Percentiles rank a stretch among this genome's conserved stretches.
Evolutionary conservation across 306 rosid species (phyloP).

Genomic region (Prunus persica): DNA sequence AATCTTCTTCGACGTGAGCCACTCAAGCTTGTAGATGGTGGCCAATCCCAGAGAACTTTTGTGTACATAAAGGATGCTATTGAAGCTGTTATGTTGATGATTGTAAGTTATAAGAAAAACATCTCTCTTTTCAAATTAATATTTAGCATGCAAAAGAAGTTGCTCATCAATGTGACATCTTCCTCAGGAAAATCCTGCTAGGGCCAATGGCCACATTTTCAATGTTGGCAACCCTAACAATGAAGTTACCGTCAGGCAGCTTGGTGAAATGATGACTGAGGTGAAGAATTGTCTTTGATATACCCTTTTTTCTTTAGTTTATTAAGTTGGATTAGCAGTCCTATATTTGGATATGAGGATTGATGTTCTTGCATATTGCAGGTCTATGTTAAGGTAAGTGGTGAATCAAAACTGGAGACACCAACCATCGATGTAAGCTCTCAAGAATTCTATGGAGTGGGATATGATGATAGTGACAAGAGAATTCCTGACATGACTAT

Average conservation of each 20-base stretch:
- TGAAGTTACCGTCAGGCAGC: conserved; percentile 96
- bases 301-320: neutral
- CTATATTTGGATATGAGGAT: neutral
- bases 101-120: conserved; percentile 38
- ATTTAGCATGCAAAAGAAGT: neutral
- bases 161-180: conserved; percentile 13
- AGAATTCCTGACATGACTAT: conserved; percentile 97
- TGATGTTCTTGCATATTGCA: conserved; percentile 22
- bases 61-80: conserved; percentile 86
- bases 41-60: conserved; percentile 89
- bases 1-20: conserved; percentile 90
- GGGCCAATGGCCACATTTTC: conserved; percentile 86
- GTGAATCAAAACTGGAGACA: conserved; percentile 51
- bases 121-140: neutral
- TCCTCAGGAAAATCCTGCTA: conserved; percentile 79
- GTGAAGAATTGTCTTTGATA: conserved; percentile 28
- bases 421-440: conserved; percentile 84
- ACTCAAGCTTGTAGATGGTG: conserved; percentile 95
- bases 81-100: conserved; percentile 91
- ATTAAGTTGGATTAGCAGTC: neutral
- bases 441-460: conserved; percentile 85
- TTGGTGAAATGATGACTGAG: conserved; percentile 91
- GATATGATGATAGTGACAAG: conserved; percentile 91
- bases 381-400: conserved; percentile 85
- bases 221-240: conserved; percentile 96